phyloP scores from a whole-genome alignment of 2,329 filamentous ascomycete species.

The Aureobasidium lini region DNA sequence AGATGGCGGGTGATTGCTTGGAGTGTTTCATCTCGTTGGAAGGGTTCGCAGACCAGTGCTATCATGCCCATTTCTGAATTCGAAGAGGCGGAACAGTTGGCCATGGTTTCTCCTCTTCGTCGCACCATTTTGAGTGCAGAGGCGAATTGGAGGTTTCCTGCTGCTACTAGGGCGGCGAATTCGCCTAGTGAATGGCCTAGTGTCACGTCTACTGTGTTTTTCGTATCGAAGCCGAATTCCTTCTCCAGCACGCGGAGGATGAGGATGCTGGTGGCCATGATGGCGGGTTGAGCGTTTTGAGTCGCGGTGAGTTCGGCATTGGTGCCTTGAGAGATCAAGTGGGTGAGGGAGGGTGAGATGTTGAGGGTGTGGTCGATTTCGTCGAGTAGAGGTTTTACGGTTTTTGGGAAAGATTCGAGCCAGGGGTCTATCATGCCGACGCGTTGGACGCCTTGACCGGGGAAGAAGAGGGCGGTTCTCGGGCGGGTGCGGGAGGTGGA shows the following conservation, averaged over 20 bases:
- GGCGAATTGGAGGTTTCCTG: conserved; percentile 67
- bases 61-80: conserved; percentile 84
- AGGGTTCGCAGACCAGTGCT: conserved; percentile 78
- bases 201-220: conserved; percentile 68
- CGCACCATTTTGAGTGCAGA: conserved; percentile 74
- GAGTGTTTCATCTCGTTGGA: conserved; percentile 63
- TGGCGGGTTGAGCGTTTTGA: conserved; percentile 84
- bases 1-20: conserved; percentile 72
- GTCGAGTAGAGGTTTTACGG: conserved; percentile 67
- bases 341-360: conserved; percentile 58
- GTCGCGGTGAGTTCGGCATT: conserved; percentile 71
- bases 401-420: conserved; percentile 77
- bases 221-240: conserved; percentile 70
- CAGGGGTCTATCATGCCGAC: conserved; percentile 51
- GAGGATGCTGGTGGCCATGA: conserved; percentile 89
- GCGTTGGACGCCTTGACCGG: conserved; percentile 31
- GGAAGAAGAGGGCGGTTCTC: conserved; percentile 32
- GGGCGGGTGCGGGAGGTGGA: conserved; percentile 5
- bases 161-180: conserved; percentile 82
- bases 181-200: conserved; percentile 89
- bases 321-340: conserved; percentile 72
- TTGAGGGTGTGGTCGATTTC: conserved; percentile 75
- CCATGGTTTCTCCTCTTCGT: conserved; percentile 75
- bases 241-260: conserved; percentile 80
- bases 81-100: conserved; percentile 62